A percentile compares a stretch with the other conserved stretches of the same genome.
These are phyloP conservation scores for Manihot esculenta DNA, from an alignment of 441 rosid species.

Conservation along the genomic window DNA sequence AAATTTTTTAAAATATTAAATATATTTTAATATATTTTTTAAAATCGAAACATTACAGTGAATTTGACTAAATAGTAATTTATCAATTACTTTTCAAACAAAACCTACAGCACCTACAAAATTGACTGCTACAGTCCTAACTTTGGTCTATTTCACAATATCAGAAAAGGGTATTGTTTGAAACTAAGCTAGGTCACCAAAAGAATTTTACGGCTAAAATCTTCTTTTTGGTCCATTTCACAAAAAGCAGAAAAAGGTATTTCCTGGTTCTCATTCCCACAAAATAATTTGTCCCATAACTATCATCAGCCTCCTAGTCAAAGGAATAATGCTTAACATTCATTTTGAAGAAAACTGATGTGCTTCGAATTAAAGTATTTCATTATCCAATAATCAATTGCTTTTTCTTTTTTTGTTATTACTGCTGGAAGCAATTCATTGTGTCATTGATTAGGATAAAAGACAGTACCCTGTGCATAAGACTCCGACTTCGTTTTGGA, in stretches of 20 bases:
- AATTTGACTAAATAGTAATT: too few species aligned
- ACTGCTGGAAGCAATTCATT: too few species aligned
- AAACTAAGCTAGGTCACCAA: neutral
- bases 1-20: too few species aligned
- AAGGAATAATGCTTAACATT: too few species aligned
- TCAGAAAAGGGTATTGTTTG: neutral
- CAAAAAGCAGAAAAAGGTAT: neutral
- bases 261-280: neutral
- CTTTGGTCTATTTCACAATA: neutral
- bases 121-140: neutral
- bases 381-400: neutral
- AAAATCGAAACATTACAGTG: too few species aligned
- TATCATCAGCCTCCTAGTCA: neutral
- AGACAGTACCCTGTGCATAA: constrained; percentile 41
- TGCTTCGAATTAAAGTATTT: too few species aligned
- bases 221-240: neutral
- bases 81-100: too few species aligned
- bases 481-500: constrained; percentile 45
- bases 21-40: too few species aligned
- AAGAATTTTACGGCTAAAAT: neutral
- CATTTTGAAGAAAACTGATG: too few species aligned
- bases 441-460: neutral
- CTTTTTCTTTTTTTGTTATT: neutral
- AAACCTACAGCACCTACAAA: neutral
- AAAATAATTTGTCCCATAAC: neutral